Evolutionary conservation across 1,139 yeast species (phyloP).

Genomic region (Magnusiomyces sp.): DNA sequence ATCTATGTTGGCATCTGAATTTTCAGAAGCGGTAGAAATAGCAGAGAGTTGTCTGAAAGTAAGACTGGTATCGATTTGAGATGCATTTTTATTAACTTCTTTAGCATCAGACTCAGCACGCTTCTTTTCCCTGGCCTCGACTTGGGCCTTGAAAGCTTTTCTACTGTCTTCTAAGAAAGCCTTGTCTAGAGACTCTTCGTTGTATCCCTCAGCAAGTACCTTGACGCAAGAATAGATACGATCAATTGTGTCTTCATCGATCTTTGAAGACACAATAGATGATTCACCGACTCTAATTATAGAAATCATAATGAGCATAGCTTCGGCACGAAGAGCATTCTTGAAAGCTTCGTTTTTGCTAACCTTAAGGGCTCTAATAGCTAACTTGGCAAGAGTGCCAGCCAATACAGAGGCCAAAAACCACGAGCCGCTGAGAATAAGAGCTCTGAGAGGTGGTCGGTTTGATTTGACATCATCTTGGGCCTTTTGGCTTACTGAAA

Average conservation of each 20-base stretch:
- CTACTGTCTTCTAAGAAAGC: conserved; percentile 86
- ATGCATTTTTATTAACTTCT: conserved; percentile 57
- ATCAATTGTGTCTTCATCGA: conserved; percentile 93
- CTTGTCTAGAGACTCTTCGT: conserved; percentile 44
- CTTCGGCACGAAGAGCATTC: conserved; percentile 91
- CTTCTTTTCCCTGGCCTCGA: conserved; percentile 43
- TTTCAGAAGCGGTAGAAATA: conserved; percentile 34
- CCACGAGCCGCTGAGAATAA: conserved; percentile 80
- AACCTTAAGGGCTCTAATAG: conserved; percentile 63
- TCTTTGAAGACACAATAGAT: conserved; percentile 60
- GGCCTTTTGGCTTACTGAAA: conserved; percentile 40
- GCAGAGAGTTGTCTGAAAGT: conserved; percentile 73
- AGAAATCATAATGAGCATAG: conserved; percentile 84
- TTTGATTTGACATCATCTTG: conserved; percentile 30
- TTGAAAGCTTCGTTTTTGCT: conserved; percentile 44
- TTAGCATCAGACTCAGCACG: conserved; percentile 53
- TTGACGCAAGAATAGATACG: conserved; percentile 79
- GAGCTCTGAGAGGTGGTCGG: conserved; percentile 69
- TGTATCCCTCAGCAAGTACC: conserved; percentile 59
- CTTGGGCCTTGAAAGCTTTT: conserved; percentile 66
- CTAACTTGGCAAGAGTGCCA: conserved; percentile 81
- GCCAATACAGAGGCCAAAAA: conserved; percentile 85
- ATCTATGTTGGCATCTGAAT: conserved; percentile 28
- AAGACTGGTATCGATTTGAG: conserved; percentile 76
- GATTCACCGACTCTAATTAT: conserved; percentile 85